These are phyloP conservation scores for Fusarium phyllophilum DNA, from an alignment of 2,329 filamentous ascomycete species.

Conservation along the genomic window DNA sequence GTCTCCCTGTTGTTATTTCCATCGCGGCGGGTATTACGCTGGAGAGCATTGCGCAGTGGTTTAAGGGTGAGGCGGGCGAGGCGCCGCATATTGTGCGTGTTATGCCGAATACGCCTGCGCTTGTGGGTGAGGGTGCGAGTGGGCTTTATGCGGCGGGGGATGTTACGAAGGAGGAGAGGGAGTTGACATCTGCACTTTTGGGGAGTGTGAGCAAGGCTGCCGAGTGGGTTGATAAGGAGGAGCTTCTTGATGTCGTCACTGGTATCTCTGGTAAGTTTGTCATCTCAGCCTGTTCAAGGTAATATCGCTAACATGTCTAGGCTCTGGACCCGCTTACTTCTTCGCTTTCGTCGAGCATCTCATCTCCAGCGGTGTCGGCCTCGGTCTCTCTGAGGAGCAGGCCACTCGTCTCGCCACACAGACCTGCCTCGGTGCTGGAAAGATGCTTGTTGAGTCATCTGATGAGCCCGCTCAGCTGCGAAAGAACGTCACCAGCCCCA, in stretches of 20 bases:
- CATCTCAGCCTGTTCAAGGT: too few species aligned
- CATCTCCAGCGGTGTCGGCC: conserved; percentile 54
- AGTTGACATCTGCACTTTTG: conserved; percentile 55
- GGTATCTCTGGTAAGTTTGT: conserved; percentile 61
- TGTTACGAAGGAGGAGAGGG: conserved; percentile 55
- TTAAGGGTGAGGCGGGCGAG: conserved; percentile 50
- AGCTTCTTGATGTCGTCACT: conserved; percentile 61
- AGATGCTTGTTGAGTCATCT: conserved; percentile 60
- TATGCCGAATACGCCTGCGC: conserved; percentile 64
- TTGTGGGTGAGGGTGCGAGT: conserved; percentile 61
- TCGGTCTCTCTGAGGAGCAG: conserved; percentile 59
- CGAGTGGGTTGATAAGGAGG: conserved; percentile 62
- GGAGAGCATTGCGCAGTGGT: conserved; percentile 55
- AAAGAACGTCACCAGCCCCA: conserved; percentile 63
- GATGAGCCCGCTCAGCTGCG: conserved; percentile 59
- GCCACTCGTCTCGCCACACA: conserved; percentile 61
- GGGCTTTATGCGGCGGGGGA: conserved; percentile 57
- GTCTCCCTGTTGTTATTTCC: conserved; percentile 58
- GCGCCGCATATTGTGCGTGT: conserved; percentile 59
- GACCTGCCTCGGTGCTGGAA: conserved; percentile 62
- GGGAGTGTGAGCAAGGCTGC: conserved; percentile 58
- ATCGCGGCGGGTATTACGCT: conserved; percentile 62
- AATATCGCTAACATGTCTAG: conserved; percentile 46
- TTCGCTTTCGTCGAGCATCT: conserved; percentile 64
- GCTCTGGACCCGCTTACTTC: conserved; percentile 63